Evolutionary conservation across 768 basidiomycete genomes (phyloP).

Genomic region (Dioszegia crocea): DNA sequence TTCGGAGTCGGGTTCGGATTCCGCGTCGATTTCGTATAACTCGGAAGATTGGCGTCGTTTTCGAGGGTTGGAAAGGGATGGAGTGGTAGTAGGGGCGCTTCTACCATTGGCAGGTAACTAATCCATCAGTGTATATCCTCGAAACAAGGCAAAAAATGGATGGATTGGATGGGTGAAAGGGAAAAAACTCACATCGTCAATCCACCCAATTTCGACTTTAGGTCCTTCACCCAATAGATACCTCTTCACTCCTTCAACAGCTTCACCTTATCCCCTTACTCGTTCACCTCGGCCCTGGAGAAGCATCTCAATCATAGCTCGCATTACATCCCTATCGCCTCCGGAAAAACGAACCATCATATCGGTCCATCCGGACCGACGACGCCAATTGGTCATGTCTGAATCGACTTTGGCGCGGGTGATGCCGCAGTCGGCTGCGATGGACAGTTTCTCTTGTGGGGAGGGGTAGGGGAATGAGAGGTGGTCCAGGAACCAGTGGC

Average conservation of each 20-base stretch:
- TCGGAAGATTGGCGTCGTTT: background rate
- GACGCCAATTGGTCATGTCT: slow-evolving; percentile 41
- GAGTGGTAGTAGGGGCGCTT: background rate
- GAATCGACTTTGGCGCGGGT: slow-evolving; percentile 24
- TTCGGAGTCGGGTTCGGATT: background rate
- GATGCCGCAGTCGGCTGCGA: slow-evolving; percentile 21
- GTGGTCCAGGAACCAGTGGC: slow-evolving; percentile 35
- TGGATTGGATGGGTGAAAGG: slow-evolving; percentile 1
- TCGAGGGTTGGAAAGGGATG: background rate
- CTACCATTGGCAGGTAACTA: background rate
- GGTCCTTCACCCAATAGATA: slow-evolving; percentile 29
- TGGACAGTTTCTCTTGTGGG: slow-evolving; percentile 15
- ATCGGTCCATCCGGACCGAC: slow-evolving; percentile 36
- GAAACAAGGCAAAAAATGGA: background rate
- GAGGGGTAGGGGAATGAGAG: slow-evolving; percentile 35
- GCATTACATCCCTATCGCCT: slow-evolving; percentile 20
- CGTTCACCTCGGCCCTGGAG: slow-evolving; percentile 8
- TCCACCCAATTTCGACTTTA: slow-evolving; percentile 33
- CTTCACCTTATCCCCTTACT: background rate
- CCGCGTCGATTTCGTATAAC: background rate
- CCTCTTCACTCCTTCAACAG: slow-evolving; percentile 23
- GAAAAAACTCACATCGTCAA: slow-evolving; percentile 31
- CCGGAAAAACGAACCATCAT: slow-evolving; percentile 21
- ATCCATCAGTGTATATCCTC: background rate
- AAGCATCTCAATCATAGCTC: slow-evolving; percentile 17